Evolutionary conservation across 2,329 filamentous ascomycete species (phyloP), one percentile per base, ranked within the genome.

Genomic region (Fonsecaea erecta): DNA sequence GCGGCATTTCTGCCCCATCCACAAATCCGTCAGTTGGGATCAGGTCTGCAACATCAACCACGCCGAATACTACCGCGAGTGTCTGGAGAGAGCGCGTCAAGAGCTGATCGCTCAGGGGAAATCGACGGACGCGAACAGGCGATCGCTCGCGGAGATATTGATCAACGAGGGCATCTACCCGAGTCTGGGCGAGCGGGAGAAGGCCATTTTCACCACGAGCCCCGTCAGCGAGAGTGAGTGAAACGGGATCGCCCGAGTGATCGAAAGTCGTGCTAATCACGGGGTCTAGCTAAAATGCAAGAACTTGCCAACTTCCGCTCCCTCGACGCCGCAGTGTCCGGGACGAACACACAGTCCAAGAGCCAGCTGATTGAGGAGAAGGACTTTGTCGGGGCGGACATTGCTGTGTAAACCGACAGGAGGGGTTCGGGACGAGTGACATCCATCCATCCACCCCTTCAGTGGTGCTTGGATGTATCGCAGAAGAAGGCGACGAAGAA

Each of bases 31-130:
- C n/a, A 58, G 35, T 32, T 69, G 57, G 57, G 67, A 69, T 35
- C 61, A 66, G 21, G 70, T 71, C 26, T 71, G 70, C 68, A 70
- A 72, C 58, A 71, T 72, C 66, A 72, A 72, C 52, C 70, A 72
- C 55, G 56, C 63, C 37, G 66, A 62, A 12, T 72, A 72, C 65
- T 72, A 71, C 60, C 68, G 69, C 32, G 63, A 68, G 32, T 70
- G 69, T 32, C 58, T 72, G 30, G 65, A 53, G 14, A 64, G 64
- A 32, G 68, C 69, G 30, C 55, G 66, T 21, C 62, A 60, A 24
- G 66, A 70, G 55, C 54, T 72, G 28, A 60, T 60, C 12, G 21
- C 40, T 30, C 65, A 69, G 57, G 68, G 66, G 35, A 65, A 63
- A 52, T 59, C 63, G 26, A 48, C 56, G 14, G 58, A 64, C n/a